Evolutionary conservation across 2,329 filamentous ascomycete species (phyloP).

Genomic region (Karstenula rhodostoma): DNA sequence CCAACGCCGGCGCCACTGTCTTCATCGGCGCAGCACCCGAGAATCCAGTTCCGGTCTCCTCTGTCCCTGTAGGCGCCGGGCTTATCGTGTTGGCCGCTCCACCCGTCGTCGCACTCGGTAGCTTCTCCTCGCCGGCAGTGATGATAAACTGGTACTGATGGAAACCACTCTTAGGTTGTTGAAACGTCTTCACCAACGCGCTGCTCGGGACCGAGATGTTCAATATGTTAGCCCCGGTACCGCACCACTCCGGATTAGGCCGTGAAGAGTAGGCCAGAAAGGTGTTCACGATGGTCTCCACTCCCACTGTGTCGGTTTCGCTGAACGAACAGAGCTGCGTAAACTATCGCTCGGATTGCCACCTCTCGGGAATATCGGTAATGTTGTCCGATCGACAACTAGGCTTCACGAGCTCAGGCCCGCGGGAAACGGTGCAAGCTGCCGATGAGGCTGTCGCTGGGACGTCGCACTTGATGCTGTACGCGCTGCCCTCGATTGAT

Average conservation of each 20-base stretch:
- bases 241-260: neutral
- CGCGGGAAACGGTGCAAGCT: neutral
- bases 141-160: neutral
- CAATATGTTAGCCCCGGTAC: neutral
- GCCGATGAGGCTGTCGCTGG: neutral
- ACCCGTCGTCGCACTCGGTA: conserved; percentile 4
- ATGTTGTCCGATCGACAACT: neutral
- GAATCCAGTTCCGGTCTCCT: neutral
- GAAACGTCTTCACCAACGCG: neutral
- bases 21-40: conserved; percentile 3
- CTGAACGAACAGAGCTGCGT: conserved; percentile 1
- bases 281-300: neutral
- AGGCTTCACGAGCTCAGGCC: neutral
- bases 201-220: neutral
- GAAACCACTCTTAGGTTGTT: neutral
- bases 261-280: neutral
- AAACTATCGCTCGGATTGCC: neutral
- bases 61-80: neutral
- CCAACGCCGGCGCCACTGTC: conserved; percentile 4
- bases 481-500: neutral
- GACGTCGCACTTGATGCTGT: neutral
- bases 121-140: conserved; percentile 9
- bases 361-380: neutral
- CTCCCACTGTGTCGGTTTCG: neutral
- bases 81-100: neutral